Evolutionary conservation across 78 protist genomes (phyloP), one percentile per base, ranked within the genome.

Genomic region (Dictyostelium purpureum): DNA sequence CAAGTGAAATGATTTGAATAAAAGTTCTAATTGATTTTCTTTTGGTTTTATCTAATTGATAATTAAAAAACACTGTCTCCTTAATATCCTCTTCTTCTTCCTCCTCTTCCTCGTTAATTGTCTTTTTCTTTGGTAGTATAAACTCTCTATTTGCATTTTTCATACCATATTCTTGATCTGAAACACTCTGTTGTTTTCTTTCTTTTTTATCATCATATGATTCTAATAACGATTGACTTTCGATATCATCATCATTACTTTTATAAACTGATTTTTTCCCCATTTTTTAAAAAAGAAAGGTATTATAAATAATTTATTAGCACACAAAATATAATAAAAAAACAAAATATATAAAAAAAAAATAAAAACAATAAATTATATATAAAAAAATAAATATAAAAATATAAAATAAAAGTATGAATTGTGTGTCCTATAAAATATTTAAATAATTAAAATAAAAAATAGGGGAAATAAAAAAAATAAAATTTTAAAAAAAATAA

Each of bases 121-220:
- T 26, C 26, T 4, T 57, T 9, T 33, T 63, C 7, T 63, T 33
- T 28, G 12, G 26, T 63, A 63, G 33, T 12, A 42, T 6, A 12
- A 63, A 63, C 33, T 63, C 45, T 63, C 35, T 63, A 33, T 63
- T 63, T 31, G 71, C 71, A 63, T 63, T 63, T 28, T 63, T 33
- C 12, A 31, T 63, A 0, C 71, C 71, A 63, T 12, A 63, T 63
- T 63, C 33, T 33, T 63, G 42, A 4, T 28, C 37, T 33, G 43
- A 33, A 14, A 21, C n/a, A 63, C 33, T 63, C 26, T 63, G 40
- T 63, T 63, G 43, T 61, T 61, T 6, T 47, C n/a, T 3, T 47
- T 10, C 7, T 47, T 16, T 47, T 33, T 63, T 63, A 33, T 63
- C n/a, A n/a, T n/a, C 33, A 63, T 63, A 63, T 63, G 71, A 0